Percentiles rank a stretch among this genome's conserved stretches.
Conservation (phyloP, 2,329 filamentous ascomycete species). For the Clarireedia paspali region DNA sequence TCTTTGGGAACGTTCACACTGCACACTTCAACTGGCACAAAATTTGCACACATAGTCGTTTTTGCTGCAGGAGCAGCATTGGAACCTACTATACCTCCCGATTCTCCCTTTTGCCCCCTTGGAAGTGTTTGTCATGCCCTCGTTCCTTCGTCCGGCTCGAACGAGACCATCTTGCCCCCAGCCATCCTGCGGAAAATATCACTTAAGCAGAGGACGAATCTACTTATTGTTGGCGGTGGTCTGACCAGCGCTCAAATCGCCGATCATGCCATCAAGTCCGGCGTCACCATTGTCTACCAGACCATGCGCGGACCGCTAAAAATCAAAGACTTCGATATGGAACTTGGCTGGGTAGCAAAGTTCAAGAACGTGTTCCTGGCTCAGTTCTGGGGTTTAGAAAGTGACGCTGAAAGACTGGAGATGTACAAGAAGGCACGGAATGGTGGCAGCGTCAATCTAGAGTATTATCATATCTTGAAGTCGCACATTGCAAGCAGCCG, state of each 20-base stretch:
- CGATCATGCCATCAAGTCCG: slow-evolving; percentile 56
- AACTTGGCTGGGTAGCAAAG: slow-evolving; percentile 73
- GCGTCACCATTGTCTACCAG: slow-evolving; percentile 61
- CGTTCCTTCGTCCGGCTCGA: background rate
- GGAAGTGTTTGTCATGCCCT: slow-evolving; percentile 19
- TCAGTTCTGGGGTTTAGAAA: slow-evolving; percentile 68
- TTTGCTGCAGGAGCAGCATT: slow-evolving; percentile 65
- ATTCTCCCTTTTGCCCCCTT: slow-evolving; percentile 32
- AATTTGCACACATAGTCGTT: slow-evolving; percentile 56
- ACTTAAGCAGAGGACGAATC: slow-evolving; percentile 43
- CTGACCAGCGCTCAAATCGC: slow-evolving; percentile 68
- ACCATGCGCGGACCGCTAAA: slow-evolving; percentile 52
- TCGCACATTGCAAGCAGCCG: slow-evolving; percentile 8
- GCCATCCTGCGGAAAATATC: slow-evolving; percentile 46
- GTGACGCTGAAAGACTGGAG: slow-evolving; percentile 58
- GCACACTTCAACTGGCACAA: slow-evolving; percentile 43
- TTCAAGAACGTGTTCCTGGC: slow-evolving; percentile 73
- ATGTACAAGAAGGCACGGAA: slow-evolving; percentile 60
- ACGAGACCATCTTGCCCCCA: slow-evolving; percentile 13
- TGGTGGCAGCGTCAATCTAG: slow-evolving; percentile 68
- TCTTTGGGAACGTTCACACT: slow-evolving; percentile 57
- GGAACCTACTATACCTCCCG: slow-evolving; percentile 35
- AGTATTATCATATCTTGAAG: slow-evolving; percentile 18
- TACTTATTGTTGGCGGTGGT: slow-evolving; percentile 68
- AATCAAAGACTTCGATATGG: slow-evolving; percentile 72